Conservation (phyloP, 2,329 filamentous ascomycete species). For the Botrytis hyacinthi region DNA sequence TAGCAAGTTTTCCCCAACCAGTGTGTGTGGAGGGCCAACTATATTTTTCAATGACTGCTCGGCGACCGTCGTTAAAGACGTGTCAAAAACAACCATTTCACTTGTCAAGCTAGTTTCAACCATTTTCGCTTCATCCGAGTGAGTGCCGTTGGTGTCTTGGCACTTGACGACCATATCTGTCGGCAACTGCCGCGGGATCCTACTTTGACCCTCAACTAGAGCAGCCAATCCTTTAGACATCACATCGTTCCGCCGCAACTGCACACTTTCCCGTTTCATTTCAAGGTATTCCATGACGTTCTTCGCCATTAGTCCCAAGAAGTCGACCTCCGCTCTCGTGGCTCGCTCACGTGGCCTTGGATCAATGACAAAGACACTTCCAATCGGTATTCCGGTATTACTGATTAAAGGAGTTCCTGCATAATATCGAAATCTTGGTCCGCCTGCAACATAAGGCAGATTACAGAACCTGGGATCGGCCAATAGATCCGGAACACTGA, state of each 20-base stretch:
- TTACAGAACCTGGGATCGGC: constrained; percentile 21
- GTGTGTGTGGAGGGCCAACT: background rate
- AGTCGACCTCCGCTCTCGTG: constrained; percentile 46
- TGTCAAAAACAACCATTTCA: background rate
- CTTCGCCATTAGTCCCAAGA: constrained; percentile 53
- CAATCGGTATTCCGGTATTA: constrained; percentile 42
- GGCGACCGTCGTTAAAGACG: background rate
- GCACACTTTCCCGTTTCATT: constrained; percentile 50
- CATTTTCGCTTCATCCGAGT: background rate
- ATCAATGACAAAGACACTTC: constrained; percentile 58
- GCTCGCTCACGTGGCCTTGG: constrained; percentile 49
- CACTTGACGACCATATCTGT: background rate
- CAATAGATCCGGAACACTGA: constrained; percentile 23
- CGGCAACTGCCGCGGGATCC: constrained; percentile 10
- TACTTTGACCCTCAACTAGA: constrained; percentile 46
- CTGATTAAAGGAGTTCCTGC: constrained; percentile 24
- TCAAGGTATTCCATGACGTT: constrained; percentile 60
- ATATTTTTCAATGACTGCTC: constrained; percentile 17
- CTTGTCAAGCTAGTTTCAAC: background rate
- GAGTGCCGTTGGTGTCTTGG: background rate
- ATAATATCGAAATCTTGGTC: constrained; percentile 25
- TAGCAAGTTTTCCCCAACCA: background rate
- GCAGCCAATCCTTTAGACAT: constrained; percentile 52
- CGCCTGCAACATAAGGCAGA: constrained; percentile 24
- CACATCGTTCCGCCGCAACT: constrained; percentile 49